Conservation (phyloP, 2,329 filamentous ascomycete genomes). For the Xylariales sp. region DNA sequence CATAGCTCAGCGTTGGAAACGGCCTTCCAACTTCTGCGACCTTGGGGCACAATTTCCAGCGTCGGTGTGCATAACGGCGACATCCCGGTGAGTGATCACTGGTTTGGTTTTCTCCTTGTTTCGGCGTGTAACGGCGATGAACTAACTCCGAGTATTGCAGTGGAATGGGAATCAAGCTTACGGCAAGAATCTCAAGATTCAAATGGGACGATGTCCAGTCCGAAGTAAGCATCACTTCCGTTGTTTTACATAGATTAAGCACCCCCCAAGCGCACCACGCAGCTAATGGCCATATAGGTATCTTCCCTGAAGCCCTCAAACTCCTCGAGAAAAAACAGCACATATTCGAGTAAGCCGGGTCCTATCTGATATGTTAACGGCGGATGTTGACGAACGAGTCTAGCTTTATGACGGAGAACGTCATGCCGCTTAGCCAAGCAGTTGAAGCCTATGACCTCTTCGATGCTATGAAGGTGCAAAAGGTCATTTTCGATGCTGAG, state of each 20-base stretch:
- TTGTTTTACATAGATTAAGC: background rate
- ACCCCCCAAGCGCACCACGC: background rate
- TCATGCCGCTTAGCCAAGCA: slow-evolving; percentile 64
- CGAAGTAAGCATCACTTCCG: slow-evolving; percentile 25
- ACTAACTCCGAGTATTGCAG: background rate
- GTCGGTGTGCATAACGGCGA: slow-evolving; percentile 36
- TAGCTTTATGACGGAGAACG: slow-evolving; percentile 63
- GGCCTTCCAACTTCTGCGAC: slow-evolving; percentile 32
- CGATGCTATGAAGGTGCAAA: slow-evolving; percentile 65
- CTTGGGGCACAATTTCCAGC: slow-evolving; percentile 37
- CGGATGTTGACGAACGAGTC: background rate
- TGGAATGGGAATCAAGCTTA: slow-evolving; percentile 35
- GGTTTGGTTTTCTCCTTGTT: background rate
- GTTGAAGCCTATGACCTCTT: slow-evolving; percentile 67
- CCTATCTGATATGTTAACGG: background rate
- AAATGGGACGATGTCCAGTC: slow-evolving; percentile 38
- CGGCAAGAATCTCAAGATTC: slow-evolving; percentile 35
- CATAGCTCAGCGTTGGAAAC: slow-evolving; percentile 37
- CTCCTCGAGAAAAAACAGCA: slow-evolving; percentile 35
- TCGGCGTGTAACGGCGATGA: background rate
- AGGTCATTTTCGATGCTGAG: slow-evolving; percentile 59
- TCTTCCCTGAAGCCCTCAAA: slow-evolving; percentile 33
- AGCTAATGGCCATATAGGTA: slow-evolving; percentile 22
- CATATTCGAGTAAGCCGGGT: slow-evolving; percentile 28
- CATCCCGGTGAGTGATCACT: slow-evolving; percentile 16